Evolutionary conservation across 129 eudicot species (phyloP).

Genomic region (Deinandra increscens): DNA sequence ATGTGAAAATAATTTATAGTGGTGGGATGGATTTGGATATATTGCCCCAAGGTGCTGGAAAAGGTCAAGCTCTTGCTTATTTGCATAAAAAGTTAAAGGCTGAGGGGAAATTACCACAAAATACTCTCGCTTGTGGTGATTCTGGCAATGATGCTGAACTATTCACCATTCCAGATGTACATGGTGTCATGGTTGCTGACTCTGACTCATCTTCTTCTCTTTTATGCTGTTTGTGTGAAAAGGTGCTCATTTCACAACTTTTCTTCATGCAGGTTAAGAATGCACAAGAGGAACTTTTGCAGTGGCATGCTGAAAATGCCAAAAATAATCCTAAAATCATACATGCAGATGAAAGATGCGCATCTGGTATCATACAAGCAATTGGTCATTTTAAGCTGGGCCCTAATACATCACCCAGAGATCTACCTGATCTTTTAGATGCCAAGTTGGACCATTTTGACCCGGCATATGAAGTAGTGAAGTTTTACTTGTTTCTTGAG

Average conservation of each 20-base stretch:
- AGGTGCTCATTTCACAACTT: neutral
- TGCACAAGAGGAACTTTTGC: conserved; percentile 97
- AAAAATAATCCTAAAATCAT: conserved; percentile 84
- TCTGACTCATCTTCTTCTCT: neutral
- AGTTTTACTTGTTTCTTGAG: conserved; percentile 73
- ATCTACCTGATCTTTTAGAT: conserved; percentile 54
- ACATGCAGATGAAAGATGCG: conserved; percentile 95
- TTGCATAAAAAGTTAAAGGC: conserved; percentile 60
- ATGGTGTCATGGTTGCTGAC: conserved; percentile 88
- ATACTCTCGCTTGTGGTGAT: conserved; percentile 95
- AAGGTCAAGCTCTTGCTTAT: conserved; percentile 98
- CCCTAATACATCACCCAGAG: conserved; percentile 73
- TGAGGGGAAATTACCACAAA: conserved; percentile 59
- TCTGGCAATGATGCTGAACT: conserved; percentile 98
- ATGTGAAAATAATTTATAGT: conserved; percentile 90
- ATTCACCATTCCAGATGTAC: conserved; percentile 87
- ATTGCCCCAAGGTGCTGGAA: conserved; percentile 96
- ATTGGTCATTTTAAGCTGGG: conserved; percentile 88
- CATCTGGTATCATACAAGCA: conserved; percentile 91
- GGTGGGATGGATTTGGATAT: conserved; percentile 92
- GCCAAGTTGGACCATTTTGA: conserved; percentile 62
- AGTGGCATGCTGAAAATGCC: conserved; percentile 89
- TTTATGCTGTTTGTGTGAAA: neutral
- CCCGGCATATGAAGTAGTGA: conserved; percentile 88
- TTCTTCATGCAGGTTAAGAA: conserved; percentile 68